phyloP scores from a whole-genome alignment of 768 basidiomycete genomes.

The Cantharellus anzutake region DNA sequence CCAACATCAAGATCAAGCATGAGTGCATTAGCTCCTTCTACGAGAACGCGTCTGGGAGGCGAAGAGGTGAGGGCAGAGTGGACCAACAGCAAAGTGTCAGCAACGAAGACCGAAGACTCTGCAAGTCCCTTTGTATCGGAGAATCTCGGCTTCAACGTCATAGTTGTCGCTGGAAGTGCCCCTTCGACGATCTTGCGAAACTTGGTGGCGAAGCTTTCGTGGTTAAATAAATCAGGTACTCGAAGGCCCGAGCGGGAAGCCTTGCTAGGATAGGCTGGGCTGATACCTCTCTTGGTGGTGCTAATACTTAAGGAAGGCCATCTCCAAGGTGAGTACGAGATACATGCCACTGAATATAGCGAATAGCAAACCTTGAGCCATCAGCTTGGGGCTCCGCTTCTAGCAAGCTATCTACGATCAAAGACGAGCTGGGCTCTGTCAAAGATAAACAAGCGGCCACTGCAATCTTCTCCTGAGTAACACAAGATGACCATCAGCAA shows the following conservation, averaged over 20 bases:
- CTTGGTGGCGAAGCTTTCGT: slow-evolving; percentile 65
- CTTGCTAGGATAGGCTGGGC: slow-evolving; percentile 95
- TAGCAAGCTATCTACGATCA: slow-evolving; percentile 96
- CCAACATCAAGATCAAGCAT: slow-evolving; percentile 99
- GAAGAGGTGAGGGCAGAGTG: slow-evolving; percentile 42
- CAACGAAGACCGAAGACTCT: slow-evolving; percentile 73
- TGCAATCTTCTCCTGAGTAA: slow-evolving; percentile 59
- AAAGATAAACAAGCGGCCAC: slow-evolving; percentile 72
- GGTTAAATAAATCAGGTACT: slow-evolving; percentile 90
- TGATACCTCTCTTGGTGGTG: slow-evolving; percentile 95
- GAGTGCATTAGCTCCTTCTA: slow-evolving; percentile 94
- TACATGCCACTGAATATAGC: slow-evolving; percentile 2
- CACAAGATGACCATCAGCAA: background rate
- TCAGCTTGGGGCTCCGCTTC: slow-evolving; percentile 73
- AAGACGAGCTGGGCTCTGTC: slow-evolving; percentile 96
- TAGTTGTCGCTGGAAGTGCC: slow-evolving; percentile 96
- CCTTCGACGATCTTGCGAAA: slow-evolving; percentile 94
- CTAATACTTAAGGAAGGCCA: slow-evolving; percentile 46
- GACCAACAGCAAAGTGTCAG: slow-evolving; percentile 73
- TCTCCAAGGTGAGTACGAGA: background rate
- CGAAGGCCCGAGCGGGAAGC: slow-evolving; percentile 90
- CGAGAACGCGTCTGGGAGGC: slow-evolving; percentile 60
- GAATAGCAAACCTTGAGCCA: slow-evolving; percentile 39
- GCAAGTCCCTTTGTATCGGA: slow-evolving; percentile 84
- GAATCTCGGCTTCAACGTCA: slow-evolving; percentile 91